Evolutionary conservation across 176 grass and related monocot genomes (phyloP).

Genomic region (Oryza officinalis): DNA sequence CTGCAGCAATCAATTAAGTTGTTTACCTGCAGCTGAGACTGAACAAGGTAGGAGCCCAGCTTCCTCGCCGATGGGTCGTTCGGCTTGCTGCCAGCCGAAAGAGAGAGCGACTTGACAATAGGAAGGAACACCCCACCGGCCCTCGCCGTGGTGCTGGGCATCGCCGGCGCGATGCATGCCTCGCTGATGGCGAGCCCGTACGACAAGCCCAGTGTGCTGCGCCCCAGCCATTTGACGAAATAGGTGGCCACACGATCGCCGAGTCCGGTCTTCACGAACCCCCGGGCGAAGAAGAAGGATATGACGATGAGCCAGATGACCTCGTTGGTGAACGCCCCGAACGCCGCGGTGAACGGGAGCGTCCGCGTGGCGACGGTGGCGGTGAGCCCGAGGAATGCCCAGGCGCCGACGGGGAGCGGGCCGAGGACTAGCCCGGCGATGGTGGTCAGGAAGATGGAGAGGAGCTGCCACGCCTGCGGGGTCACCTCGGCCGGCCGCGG

Average conservation of each 20-base stretch:
- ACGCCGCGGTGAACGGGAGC: slow-evolving; percentile 66
- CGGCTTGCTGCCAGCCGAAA: slow-evolving; percentile 78
- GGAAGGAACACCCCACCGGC: slow-evolving; percentile 92
- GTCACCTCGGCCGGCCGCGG: slow-evolving; percentile 62
- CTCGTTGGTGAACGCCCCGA: slow-evolving; percentile 79
- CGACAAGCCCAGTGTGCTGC: slow-evolving; percentile 78
- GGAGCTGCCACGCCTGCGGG: slow-evolving; percentile 81
- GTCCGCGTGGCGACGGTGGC: slow-evolving; percentile 64
- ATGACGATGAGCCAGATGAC: slow-evolving; percentile 98
- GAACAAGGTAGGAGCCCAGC: slow-evolving; percentile 80
- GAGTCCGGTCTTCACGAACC: slow-evolving; percentile 94
- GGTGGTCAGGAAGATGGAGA: slow-evolving; percentile 83
- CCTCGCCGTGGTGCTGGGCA: slow-evolving; percentile 95
- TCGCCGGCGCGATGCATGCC: slow-evolving; percentile 87
- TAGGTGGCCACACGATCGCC: slow-evolving; percentile 90
- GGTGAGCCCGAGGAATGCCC: slow-evolving; percentile 89
- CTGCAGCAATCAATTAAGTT: neutral
- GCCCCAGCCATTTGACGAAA: slow-evolving; percentile 88
- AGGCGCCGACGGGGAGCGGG: slow-evolving; percentile 76
- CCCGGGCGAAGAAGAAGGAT: slow-evolving; percentile 96
- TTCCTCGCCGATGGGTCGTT: slow-evolving; percentile 68
- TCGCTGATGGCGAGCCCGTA: slow-evolving; percentile 90
- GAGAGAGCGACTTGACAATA: slow-evolving; percentile 81
- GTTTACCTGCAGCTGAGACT: slow-evolving; percentile 89
- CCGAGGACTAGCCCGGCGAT: slow-evolving; percentile 74